Evolutionary conservation across 495 filamentous ascomycete species (phyloP).

Genomic region (Aspergillus sclerotiicarbonarius): DNA sequence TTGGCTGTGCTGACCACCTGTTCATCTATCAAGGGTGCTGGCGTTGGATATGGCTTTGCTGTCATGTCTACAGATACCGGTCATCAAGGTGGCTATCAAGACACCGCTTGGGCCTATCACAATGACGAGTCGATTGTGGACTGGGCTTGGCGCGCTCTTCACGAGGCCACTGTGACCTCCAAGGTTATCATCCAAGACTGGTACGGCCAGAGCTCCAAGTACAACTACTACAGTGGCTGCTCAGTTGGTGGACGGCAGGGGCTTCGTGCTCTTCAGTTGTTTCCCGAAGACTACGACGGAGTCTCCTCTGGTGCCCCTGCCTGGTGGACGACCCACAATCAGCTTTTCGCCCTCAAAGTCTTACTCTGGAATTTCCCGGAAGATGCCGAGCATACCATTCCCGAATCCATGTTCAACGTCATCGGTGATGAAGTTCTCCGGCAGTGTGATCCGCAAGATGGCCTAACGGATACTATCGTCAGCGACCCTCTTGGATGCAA

Average conservation of each 20-base stretch:
- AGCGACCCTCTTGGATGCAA: constrained; percentile 46
- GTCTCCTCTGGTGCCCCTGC: not conserved
- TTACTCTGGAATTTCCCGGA: not conserved
- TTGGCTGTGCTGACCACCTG: not conserved
- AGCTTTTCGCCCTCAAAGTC: not conserved
- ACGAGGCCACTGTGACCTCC: not conserved
- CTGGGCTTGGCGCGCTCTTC: not conserved
- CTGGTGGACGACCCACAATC: not conserved
- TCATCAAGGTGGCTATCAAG: not conserved
- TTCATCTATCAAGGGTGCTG: not conserved
- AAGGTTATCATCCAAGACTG: not conserved
- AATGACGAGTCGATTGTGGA: not conserved
- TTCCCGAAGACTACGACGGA: not conserved
- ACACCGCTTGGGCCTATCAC: not conserved
- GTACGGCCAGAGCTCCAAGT: not conserved
- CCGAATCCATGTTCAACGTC: not conserved
- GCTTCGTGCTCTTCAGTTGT: not conserved
- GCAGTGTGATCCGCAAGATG: too few relatives aligned
- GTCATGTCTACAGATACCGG: not conserved
- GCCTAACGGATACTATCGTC: not conserved
- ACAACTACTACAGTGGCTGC: not conserved
- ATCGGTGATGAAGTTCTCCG: too few relatives aligned
- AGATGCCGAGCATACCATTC: not conserved
- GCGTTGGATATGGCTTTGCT: not conserved
- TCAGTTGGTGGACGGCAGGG: not conserved